phyloP scores from a whole-genome alignment of 768 basidiomycete species.

The Crepidotus variabilis region DNA sequence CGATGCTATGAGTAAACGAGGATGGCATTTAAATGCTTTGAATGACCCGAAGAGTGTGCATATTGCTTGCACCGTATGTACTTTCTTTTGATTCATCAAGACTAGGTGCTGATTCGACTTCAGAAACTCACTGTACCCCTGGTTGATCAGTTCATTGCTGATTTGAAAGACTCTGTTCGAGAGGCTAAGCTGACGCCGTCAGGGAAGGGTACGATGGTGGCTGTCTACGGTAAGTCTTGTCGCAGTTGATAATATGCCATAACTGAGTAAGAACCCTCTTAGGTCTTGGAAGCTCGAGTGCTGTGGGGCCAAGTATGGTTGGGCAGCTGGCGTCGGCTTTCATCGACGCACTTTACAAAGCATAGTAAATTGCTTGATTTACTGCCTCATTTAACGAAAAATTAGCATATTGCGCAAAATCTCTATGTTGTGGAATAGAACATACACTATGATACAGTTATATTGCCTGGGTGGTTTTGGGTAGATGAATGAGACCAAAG shows the following conservation, averaged over 20 bases:
- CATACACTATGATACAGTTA: neutral
- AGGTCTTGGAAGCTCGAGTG: constrained; percentile 83
- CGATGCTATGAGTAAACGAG: constrained; percentile 78
- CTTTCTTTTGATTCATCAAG: neutral
- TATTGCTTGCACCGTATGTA: constrained; percentile 86
- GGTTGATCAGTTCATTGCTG: constrained; percentile 77
- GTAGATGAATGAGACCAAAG: neutral
- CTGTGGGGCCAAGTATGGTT: constrained; percentile 78
- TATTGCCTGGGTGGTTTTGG: neutral
- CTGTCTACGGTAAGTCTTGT: constrained; percentile 71
- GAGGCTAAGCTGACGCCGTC: constrained; percentile 63
- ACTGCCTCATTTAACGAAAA: neutral
- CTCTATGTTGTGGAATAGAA: neutral
- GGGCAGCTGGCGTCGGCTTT: constrained; percentile 74
- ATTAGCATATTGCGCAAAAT: neutral
- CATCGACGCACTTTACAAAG: constrained; percentile 80
- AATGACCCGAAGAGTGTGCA: constrained; percentile 80
- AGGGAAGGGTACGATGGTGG: constrained; percentile 86
- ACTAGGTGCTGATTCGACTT: constrained; percentile 4
- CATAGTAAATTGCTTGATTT: constrained; percentile 27
- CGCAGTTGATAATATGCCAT: neutral
- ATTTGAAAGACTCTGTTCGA: constrained; percentile 74
- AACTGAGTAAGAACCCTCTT: neutral
- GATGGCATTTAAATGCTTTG: constrained; percentile 92
- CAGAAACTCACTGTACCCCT: constrained; percentile 77